Base-by-base conservation (phyloP, 192 early-diverging fungal species). In the Entomortierella chlamydospora region DNA sequence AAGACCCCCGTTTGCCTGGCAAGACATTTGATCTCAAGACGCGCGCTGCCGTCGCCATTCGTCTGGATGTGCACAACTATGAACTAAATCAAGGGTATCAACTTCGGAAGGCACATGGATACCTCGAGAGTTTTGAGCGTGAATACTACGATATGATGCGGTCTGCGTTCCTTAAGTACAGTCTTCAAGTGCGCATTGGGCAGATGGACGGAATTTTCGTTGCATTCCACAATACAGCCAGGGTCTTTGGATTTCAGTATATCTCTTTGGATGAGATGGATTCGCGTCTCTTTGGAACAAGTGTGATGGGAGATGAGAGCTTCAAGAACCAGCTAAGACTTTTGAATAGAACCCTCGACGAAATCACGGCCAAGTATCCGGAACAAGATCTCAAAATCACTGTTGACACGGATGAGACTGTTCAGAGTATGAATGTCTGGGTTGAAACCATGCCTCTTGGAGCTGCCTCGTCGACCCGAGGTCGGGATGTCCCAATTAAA, bases 131-230 rank as follows among this genome's bases (percentile, higher is more conserved):
- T 4, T 98, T 93, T 82, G 97, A 98, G 81, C 87, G 95, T 50
- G 97, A 98, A 83, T 93, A 95, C 73, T 94, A 93, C 72, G 97
- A 97, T 80, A 95, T 97, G 95, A 86, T 94, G 30, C 91, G 95
- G n/a, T 91, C 93, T 0, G 93, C 94, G 5, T 93, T 96, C 68
- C 81, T 98, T 45, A 98, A 97, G 79, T 95, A 91, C 82, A 96
- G 91, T 81, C 91, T 97, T 55, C 97, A 98, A 83, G 94, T 88
- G 2, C 91, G 95, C 7, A 96, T 98, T 49, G 97, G 97, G 4
- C 89, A 92, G 62, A 98, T 98, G 97, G 96, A 97, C 71, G 97
- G 97, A 1, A 91, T 97, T 4, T 91, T 98, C 71, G 94, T 98
- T 1, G 88, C 90, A 2, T 97, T 95, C 72, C 97, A 98, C 83